These are phyloP conservation scores for Mucor circinelloides DNA, from an alignment of 371 early-diverging fungal species.

Conservation along the genomic window DNA sequence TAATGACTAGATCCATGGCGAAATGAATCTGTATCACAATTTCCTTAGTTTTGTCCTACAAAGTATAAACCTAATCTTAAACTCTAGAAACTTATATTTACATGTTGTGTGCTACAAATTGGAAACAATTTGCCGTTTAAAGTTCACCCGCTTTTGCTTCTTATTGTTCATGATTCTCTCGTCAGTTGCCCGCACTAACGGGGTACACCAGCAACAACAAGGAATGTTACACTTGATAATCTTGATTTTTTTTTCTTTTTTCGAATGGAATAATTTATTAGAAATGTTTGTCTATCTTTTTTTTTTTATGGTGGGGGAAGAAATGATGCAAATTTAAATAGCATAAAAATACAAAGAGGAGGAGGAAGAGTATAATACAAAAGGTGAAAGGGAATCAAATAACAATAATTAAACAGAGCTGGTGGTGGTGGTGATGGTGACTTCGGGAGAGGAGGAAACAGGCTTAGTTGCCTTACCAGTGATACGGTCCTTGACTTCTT, in stretches of 20 bases:
- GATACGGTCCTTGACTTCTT: conserved; percentile 54
- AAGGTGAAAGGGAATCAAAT: background rate
- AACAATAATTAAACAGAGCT: conserved; percentile 13
- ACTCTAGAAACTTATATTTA: background rate
- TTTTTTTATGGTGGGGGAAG: background rate
- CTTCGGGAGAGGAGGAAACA: conserved; percentile 8
- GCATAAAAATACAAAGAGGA: conserved; percentile 4
- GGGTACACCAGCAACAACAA: background rate
- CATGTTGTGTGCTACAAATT: background rate
- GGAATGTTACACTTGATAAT: background rate
- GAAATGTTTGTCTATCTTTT: background rate
- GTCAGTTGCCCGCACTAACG: background rate
- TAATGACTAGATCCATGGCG: background rate
- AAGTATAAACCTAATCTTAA: background rate
- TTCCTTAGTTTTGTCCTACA: background rate
- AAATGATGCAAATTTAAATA: conserved; percentile 1
- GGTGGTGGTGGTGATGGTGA: conserved; percentile 14
- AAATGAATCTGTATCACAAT: background rate
- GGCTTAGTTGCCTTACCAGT: conserved; percentile 21
- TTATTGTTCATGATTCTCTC: background rate
- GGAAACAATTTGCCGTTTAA: background rate
- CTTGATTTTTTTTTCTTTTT: background rate
- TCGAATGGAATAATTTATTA: background rate
- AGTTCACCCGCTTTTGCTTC: background rate
- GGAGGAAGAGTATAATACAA: background rate